A percentile compares a stretch with the other conserved stretches of the same genome.
phyloP scores from a whole-genome alignment of 805 yeast genomes.

The Candida manassasensis region DNA sequence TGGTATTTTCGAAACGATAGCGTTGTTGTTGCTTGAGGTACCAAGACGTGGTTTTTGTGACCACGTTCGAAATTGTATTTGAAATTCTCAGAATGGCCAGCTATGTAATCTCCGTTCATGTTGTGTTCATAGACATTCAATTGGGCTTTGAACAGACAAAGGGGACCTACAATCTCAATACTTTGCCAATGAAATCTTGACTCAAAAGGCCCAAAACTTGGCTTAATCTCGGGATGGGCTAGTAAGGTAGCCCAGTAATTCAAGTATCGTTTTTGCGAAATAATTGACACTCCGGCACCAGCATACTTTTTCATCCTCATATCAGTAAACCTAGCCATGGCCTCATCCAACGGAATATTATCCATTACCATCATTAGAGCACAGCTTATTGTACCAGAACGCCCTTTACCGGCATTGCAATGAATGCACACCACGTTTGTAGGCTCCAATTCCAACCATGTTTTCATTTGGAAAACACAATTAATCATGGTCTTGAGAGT shows the following conservation, averaged over 20 bases:
- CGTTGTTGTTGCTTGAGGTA: too few species aligned
- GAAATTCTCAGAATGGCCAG: too few species aligned
- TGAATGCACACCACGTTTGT: conserved; percentile 65
- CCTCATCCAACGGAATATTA: conserved; percentile 32
- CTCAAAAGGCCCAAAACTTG: too few species aligned
- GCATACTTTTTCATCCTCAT: conserved; percentile 53
- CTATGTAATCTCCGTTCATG: too few species aligned
- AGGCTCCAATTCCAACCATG: conserved; percentile 29
- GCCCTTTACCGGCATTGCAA: conserved; percentile 89
- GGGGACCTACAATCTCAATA: too few species aligned
- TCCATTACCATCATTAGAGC: conserved; percentile 55
- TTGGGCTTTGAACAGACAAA: too few species aligned
- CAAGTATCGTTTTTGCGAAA: conserved; percentile 65
- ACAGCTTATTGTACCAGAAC: conserved; percentile 75
- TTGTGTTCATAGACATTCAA: too few species aligned
- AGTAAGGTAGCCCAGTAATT: conserved; percentile 36
- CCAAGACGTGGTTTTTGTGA: too few species aligned
- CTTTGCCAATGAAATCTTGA: too few species aligned
- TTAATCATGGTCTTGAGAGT: conserved; percentile 48
- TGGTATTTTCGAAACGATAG: conserved; percentile 4
- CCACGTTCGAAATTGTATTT: too few species aligned
- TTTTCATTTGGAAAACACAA: conserved; percentile 42
- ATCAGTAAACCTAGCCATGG: conserved; percentile 48
- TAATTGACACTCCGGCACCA: conserved; percentile 66
- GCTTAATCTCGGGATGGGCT: not conserved